A percentile compares a stretch with the other conserved stretches of the same genome.
Evolutionary conservation across 108 stramenopile genomes (phyloP).

Genomic region (Nitzschia sp.): DNA sequence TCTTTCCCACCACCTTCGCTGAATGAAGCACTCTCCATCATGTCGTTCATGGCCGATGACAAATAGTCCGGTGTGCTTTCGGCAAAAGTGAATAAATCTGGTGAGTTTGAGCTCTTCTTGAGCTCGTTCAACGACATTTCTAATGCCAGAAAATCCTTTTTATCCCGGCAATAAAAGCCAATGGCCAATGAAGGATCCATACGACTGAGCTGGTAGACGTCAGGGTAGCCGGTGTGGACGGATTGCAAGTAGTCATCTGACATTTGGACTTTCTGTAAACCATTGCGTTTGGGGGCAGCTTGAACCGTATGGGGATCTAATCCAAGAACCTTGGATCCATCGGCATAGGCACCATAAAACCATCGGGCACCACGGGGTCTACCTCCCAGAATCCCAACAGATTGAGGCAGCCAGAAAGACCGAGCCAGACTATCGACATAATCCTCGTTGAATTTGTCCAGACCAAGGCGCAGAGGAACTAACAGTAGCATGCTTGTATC

Average conservation of each 20-base stretch:
- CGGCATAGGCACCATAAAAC: constrained; percentile 83
- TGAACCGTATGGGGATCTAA: constrained; percentile 91
- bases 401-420: constrained; percentile 70
- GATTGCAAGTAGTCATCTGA: constrained; percentile 75
- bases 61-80: constrained; percentile 77
- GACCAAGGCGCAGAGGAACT: constrained; percentile 78
- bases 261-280: constrained; percentile 39
- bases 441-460: constrained; percentile 55
- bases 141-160: constrained; percentile 60
- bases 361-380: constrained; percentile 85
- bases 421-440: constrained; percentile 58
- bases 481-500: constrained; percentile 70
- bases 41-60: constrained; percentile 52
- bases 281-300: constrained; percentile 54
- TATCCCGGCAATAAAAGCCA: constrained; percentile 82
- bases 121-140: constrained; percentile 33
- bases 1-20: constrained; percentile 26
- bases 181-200: constrained; percentile 88
- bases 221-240: constrained; percentile 56
- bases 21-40: constrained; percentile 35
- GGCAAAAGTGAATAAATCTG: constrained; percentile 67
- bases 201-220: constrained; percentile 56
- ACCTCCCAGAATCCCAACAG: constrained; percentile 88
- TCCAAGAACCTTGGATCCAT: constrained; percentile 68
- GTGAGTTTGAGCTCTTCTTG: constrained; percentile 38